Evolutionary conservation across 805 yeast species (phyloP), one percentile per base, ranked within the genome.

Genomic region (Starmera quercuum): DNA sequence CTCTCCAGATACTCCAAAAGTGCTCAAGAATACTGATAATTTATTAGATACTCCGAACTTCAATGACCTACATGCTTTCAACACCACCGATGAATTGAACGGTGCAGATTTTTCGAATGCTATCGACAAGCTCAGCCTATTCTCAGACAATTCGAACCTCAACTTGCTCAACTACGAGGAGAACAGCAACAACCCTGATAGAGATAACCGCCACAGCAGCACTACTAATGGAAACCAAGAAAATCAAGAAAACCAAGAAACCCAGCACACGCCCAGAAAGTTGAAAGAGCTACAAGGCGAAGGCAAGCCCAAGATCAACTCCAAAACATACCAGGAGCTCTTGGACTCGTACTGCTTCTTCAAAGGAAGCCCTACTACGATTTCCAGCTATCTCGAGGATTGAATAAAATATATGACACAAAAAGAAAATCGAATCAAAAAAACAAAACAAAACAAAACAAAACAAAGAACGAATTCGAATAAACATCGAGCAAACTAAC

Each of bases 301-400:
- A 19, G 35, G 31, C n/a, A 51, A 56, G 34, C 66, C 68, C 3
- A 45, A 53, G 11, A 54, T 70, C 34, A 63, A 73, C 43, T 67
- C 80, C 5, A 65, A 68, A 44, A 61, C 75, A 1, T 78, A 78
- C 46, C 68, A 71, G 41, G 73, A 75, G 37, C 53, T 78, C 15
- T 53, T 78, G 33, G 75, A 76, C 31, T 67, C 71, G 20, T 78
- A 73, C 46, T 78, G 85, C 43, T 78, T 78, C 45, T 78, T 71
- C 45, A 58, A 64, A 38, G 54, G 68, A 26, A 17, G 7, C 11
- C 62, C 63, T 9, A 47, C 50, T 7, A 51, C 61, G 1, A 56
- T 57, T 2, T 53, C 61, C 2, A 49, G 61, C 11, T 46, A 54
- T 36, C 42, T 56, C 23, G 34, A 35, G 16, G 29, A 34, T 19